Evolutionary conservation across 176 grass and related monocot species (phyloP).

Genomic region (Microstegium vimineum): DNA sequence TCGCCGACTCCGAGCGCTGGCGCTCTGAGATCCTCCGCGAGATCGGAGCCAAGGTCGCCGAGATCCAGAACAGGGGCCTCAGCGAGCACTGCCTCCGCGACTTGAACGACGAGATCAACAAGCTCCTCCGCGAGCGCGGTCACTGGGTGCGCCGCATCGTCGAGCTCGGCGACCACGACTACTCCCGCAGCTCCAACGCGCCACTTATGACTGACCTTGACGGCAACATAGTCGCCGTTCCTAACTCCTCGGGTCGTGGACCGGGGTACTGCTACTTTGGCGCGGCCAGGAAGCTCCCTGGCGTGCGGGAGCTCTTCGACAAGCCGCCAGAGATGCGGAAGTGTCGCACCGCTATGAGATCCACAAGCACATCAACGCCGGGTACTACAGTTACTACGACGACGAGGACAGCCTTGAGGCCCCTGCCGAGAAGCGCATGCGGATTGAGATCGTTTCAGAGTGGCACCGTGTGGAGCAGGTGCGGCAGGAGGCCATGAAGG

Average conservation of each 20-base stretch:
- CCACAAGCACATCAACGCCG: constrained; percentile 85
- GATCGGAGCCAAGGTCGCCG: constrained; percentile 89
- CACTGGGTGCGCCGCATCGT: constrained; percentile 96
- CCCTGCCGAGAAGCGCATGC: constrained; percentile 60
- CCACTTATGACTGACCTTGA: constrained; percentile 94
- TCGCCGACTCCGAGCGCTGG: constrained; percentile 88
- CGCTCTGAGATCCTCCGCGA: constrained; percentile 94
- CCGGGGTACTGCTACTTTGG: constrained; percentile 97
- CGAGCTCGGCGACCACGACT: constrained; percentile 80
- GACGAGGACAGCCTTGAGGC: constrained; percentile 92
- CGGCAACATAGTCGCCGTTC: constrained; percentile 89
- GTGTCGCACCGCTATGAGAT: constrained; percentile 91
- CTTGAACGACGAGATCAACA: constrained; percentile 99
- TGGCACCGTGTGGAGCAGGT: constrained; percentile 70
- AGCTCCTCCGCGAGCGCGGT: constrained; percentile 84
- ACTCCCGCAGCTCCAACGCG: constrained; percentile 55
- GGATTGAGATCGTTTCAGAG: constrained; percentile 47
- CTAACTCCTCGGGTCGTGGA: constrained; percentile 80
- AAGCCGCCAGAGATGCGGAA: constrained; percentile 83
- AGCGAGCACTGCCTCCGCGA: constrained; percentile 94
- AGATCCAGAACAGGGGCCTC: constrained; percentile 98
- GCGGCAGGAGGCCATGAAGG: constrained; percentile 82
- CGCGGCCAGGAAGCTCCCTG: constrained; percentile 91
- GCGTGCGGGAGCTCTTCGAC: constrained; percentile 91
- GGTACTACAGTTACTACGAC: constrained; percentile 89